These are phyloP conservation scores for Wickerhamomyces xylosicus DNA, from an alignment of 805 yeast genomes.

Conservation along the genomic window DNA sequence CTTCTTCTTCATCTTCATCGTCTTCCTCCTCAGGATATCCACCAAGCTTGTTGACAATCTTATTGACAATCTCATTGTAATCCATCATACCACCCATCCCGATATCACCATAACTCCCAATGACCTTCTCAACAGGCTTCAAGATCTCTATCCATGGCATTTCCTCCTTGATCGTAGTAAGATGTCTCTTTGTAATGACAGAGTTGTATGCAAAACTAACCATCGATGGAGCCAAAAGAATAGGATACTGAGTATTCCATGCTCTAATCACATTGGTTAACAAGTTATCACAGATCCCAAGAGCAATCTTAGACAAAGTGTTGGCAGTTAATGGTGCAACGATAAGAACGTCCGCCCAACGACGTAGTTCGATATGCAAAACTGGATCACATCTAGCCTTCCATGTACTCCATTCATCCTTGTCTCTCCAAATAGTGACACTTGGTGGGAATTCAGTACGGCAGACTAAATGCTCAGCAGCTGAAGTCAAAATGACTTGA, in stretches of 20 bases:
- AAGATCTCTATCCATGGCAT: slow-evolving; percentile 95
- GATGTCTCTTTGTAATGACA: slow-evolving; percentile 76
- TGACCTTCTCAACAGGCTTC: slow-evolving; percentile 89
- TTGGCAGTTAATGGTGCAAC: slow-evolving; percentile 95
- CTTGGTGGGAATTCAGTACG: slow-evolving; percentile 43
- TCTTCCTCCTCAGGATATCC: slow-evolving; percentile 48
- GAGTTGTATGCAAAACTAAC: slow-evolving; percentile 86
- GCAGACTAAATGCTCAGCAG: slow-evolving; percentile 72
- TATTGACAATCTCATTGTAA: slow-evolving; percentile 87
- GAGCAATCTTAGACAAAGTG: slow-evolving; percentile 77
- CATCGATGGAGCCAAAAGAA: slow-evolving; percentile 92
- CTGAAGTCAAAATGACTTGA: slow-evolving; percentile 75
- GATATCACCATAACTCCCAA: slow-evolving; percentile 88
- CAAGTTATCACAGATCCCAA: slow-evolving; percentile 88
- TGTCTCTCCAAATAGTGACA: slow-evolving; percentile 84
- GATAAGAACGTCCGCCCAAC: slow-evolving; percentile 92
- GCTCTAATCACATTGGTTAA: slow-evolving; percentile 87
- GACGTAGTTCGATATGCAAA: slow-evolving; percentile 83
- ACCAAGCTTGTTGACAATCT: slow-evolving; percentile 62
- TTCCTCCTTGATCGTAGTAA: slow-evolving; percentile 68
- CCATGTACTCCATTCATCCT: slow-evolving; percentile 94
- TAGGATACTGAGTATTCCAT: slow-evolving; percentile 90
- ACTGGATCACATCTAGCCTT: slow-evolving; percentile 79
- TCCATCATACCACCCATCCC: slow-evolving; percentile 99
- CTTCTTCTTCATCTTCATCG: slow-evolving; percentile 35